Base-by-base conservation (phyloP, 306 rosid genomes). In the Prunus mume region DNA sequence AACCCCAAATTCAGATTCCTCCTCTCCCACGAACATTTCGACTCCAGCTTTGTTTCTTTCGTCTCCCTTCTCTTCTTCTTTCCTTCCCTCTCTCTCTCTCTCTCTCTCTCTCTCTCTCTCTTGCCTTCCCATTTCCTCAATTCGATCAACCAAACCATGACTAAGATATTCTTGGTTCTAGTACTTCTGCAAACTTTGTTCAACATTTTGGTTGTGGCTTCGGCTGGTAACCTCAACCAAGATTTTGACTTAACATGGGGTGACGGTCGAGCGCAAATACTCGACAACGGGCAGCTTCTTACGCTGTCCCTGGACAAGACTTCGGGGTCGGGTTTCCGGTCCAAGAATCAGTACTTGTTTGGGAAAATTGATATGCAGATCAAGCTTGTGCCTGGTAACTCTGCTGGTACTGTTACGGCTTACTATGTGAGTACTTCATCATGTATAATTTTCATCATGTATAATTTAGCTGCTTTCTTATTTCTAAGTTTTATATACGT, bases 281-380 rank as follows among this genome's bases (percentile, higher is more conserved):
- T 58, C 55, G 9, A 57, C 34, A 58, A 73, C 8, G 67, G 68
- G 43, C 68, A 73, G 76, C 55, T 43, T 9, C 76, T 72, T 28
- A 72, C 76, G 3, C 25, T 72, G 5, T 25, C 56, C 9, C 67
- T 72, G 2, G 76, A 72, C 67, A 72, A 43, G 67, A 4, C 56
- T 22, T 72, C 76, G 10, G 76, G 76, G 55, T 57, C 76, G 11
- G 76, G 76, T 22, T 73, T 73, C 55, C 47, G 6, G 68, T 73
- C 68, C 57, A 58, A 62, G 68, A 73, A 73, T 24, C 43, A 90
- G 28, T 90, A 84, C 80, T 76, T 90, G 72, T 90, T 88, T 34
- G 92, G 90, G 19, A 86, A 90, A 63, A 82, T 90, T 3, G 90
- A 90, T 82, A 90, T 86, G 88, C 92, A 90, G 62, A 63, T 90